Evolutionary conservation across 1,139 yeast species (phyloP), one percentile per base, ranked within the genome.

Genomic region (Geotrichum cucujoidarum): DNA sequence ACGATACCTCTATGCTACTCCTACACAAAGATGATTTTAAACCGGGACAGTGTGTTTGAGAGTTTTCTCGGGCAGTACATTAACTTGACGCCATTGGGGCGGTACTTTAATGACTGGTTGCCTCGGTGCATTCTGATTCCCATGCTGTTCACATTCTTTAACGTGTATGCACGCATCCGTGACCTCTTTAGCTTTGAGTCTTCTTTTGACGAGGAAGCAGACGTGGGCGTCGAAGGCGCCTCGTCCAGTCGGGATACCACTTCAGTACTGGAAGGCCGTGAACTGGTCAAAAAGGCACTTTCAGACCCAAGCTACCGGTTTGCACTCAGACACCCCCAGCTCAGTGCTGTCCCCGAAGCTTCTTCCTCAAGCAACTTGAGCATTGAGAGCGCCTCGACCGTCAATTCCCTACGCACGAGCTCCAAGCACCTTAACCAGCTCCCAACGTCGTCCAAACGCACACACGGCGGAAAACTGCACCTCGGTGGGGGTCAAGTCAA

Each of bases 1-100:
- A 84, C 95, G 0, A 81, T 87, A 13, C 95, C 95, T 2, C 71
- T 87, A 54, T 79, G 87, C 29, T 87, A 83, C 67, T 87, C 87
- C 63, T 87, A 84, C 61, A 66, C 86, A 49, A 84, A 85, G 32
- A 68, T 87, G 45, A 73, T 83, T 52, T 73, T 79, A 8, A 71
- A 76, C 20, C 63, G 72, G 44, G 70, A 68, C 20, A 68, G 71
- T 1, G 73, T 68, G 18, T 70, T 69, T 57, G 71, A 70, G 41
- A 68, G 68, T 44, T 85, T 90, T 72, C 74, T 83, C 54, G 95
- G 95, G 16, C 74, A 77, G 55, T 81, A 86, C 18, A 82, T 87
- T 60, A 84, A 84, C 57, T 68, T 86, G 52, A 81, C 90, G 2
- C 84, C 89, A 3, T 70, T 86, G 33, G 90, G 92, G 55, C 79